Evolutionary conservation across 2,329 filamentous ascomycete genomes (phyloP).

Genomic region (Catunica adiposa): DNA sequence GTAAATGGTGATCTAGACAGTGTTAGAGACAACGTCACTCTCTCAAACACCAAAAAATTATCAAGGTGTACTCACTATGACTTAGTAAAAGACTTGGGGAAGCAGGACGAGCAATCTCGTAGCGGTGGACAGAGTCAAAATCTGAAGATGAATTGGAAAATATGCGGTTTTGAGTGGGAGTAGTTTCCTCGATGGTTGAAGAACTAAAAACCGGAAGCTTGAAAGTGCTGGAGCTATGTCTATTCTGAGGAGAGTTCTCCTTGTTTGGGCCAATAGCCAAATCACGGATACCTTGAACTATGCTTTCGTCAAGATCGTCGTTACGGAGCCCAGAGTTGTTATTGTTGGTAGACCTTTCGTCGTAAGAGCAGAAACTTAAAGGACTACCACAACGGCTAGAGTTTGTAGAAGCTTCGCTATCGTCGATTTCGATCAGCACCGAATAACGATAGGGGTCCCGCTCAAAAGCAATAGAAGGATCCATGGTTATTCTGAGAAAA

Average conservation of each 20-base stretch:
- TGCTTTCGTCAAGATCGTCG: slow-evolving; percentile 10
- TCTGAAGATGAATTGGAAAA: neutral
- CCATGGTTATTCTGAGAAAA: slow-evolving; percentile 5
- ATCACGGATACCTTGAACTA: slow-evolving; percentile 13
- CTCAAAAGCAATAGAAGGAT: slow-evolving; percentile 4
- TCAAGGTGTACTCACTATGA: slow-evolving; percentile 8
- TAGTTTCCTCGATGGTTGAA: neutral
- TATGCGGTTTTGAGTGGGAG: neutral
- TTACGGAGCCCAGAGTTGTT: neutral
- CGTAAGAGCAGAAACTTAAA: slow-evolving; percentile 13
- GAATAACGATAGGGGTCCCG: slow-evolving; percentile 13
- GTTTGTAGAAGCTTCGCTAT: slow-evolving; percentile 7
- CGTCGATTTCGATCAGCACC: slow-evolving; percentile 11
- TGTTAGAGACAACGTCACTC: neutral
- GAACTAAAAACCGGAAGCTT: neutral
- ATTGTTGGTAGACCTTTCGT: slow-evolving; percentile 8
- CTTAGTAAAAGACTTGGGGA: slow-evolving; percentile 13
- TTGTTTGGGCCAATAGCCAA: slow-evolving; percentile 9
- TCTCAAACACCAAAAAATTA: neutral
- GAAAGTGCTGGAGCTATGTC: slow-evolving; percentile 4
- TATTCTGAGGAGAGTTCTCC: neutral
- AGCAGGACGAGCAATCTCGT: slow-evolving; percentile 2
- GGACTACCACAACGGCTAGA: slow-evolving; percentile 13
- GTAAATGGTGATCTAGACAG: neutral
- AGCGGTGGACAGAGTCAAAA: neutral